Percentiles rank a stretch among this genome's conserved stretches.
These are phyloP conservation scores for Talaromyces ruber DNA, from an alignment of 495 filamentous ascomycete species.

Conservation along the genomic window DNA sequence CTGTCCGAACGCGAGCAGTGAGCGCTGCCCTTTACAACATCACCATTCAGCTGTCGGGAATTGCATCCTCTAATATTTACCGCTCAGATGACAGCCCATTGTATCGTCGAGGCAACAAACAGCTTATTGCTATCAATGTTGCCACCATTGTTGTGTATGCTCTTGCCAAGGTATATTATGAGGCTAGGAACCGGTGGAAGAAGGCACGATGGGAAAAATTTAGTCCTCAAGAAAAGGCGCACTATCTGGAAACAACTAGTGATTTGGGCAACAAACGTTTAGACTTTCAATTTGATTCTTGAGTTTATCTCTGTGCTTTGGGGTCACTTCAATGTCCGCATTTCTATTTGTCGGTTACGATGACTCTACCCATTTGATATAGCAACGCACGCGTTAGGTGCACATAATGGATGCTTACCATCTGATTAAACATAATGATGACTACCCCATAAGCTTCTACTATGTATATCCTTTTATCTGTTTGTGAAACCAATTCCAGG, in stretches of 20 bases:
- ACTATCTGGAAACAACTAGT: slow-evolving; percentile 23
- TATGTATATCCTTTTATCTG: not conserved
- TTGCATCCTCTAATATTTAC: slow-evolving; percentile 47
- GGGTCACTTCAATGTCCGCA: not conserved
- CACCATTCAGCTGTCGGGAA: slow-evolving; percentile 36
- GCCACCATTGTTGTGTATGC: slow-evolving; percentile 29
- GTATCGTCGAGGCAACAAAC: slow-evolving; percentile 42
- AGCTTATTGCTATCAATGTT: slow-evolving; percentile 37
- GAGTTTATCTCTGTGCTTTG: slow-evolving; percentile 19
- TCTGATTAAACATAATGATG: no score
- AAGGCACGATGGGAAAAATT: slow-evolving; percentile 12
- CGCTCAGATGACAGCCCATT: slow-evolving; percentile 47
- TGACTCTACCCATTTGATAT: not conserved
- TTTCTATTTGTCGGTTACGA: not conserved
- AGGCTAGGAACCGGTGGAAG: slow-evolving; percentile 22
- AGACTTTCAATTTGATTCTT: slow-evolving; percentile 26
- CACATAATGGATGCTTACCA: no score
- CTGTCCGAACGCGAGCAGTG: slow-evolving; percentile 45
- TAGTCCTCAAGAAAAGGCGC: slow-evolving; percentile 13
- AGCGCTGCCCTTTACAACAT: slow-evolving; percentile 48
- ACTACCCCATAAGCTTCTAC: not conserved
- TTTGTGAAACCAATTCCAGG: not conserved
- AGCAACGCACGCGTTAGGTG: not conserved
- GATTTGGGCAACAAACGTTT: slow-evolving; percentile 29
- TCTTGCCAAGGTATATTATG: slow-evolving; percentile 30